These are phyloP conservation scores for Hansfordia pulvinata DNA, from an alignment of 2,329 filamentous ascomycete species.

Conservation along the genomic window DNA sequence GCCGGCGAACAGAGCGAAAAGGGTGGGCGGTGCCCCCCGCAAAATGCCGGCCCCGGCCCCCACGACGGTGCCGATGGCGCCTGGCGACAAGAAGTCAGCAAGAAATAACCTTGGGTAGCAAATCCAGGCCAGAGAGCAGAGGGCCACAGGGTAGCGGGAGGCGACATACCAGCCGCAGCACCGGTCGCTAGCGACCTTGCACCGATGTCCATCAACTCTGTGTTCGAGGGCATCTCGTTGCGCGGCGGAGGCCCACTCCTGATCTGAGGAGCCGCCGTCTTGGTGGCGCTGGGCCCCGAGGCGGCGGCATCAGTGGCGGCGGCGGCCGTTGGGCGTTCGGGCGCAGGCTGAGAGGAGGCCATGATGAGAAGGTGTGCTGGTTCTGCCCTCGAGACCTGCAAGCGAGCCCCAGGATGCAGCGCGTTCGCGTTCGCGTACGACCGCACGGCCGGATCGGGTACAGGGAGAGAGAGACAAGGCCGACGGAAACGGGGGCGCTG, in stretches of 20 bases:
- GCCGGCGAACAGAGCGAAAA: conserved; percentile 61
- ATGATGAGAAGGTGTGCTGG: too few relatives aligned
- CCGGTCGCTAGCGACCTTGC: conserved; percentile 15
- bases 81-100: conserved; percentile 23
- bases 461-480: too few relatives aligned
- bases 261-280: conserved; percentile 3
- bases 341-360: too few relatives aligned
- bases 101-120: conserved; percentile 3
- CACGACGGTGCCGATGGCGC: conserved; percentile 44
- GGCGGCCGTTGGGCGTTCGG: conserved; percentile 5
- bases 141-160: conserved; percentile 3
- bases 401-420: too few relatives aligned
- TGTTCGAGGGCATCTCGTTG: conserved; percentile 10
- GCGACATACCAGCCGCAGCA: conserved; percentile 11
- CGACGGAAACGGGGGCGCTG: too few relatives aligned
- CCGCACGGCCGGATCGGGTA: too few relatives aligned
- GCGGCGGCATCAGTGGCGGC: conserved; percentile 3
- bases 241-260: too few relatives aligned
- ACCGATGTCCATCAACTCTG: conserved; percentile 12
- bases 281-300: conserved; percentile 1
- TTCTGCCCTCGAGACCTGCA: too few relatives aligned
- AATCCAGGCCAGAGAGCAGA: too few relatives aligned
- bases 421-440: too few relatives aligned
- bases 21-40: conserved; percentile 48
- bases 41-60: conserved; percentile 62